Evolutionary conservation across 1,284 basidiomycete species (phyloP), one percentile per base, ranked within the genome.

Genomic region (Coriolopsis trogii): DNA sequence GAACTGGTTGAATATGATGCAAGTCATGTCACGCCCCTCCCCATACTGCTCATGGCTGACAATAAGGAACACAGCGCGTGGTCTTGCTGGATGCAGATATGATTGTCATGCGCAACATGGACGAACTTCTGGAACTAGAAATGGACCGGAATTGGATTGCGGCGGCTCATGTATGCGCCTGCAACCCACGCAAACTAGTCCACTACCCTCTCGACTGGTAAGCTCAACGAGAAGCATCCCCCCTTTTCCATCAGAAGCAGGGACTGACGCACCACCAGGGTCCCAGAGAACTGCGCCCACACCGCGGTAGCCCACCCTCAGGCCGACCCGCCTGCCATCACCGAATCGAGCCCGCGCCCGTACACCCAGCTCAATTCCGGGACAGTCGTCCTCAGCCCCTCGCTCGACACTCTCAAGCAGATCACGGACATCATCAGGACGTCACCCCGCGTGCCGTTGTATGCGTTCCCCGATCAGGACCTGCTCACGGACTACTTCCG

Each of bases 131-230:
- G 74, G 78, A 85, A 20, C 62, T 92, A 24, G 77, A 83, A 9
- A 71, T 94, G 2, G 81, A 80, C 5, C 62, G 66, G 20, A 88
- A 84, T 60, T 82, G 85, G 69, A 95, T 98, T 52, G 93, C 91
- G 3, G 93, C 93, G 0, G 80, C 76, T 0, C 95, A 95, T 59
- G 95, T 85, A 7, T 98, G 95, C 66, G 88, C 94, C 1, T 98
- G 95, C 76, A 98, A 98, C 67, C 95, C 95, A 8, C 82, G 85
- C 46, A 86, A 84, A 65, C 71, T 95, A 36, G 60, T 78, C 1
- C 91, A 95, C 64, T 98, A 98, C 69, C 95, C 96, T 2, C 63
- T 66, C 5, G 93, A 97, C 67, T 98, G 95, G 95, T 93, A 62
- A 12, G 42, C 18, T 13, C 8, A 10, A 4, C 20, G 3, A 34